Percentiles rank a stretch among this genome's conserved stretches.
Conservation (phyloP, 83 land plant species). For the Larix sibirica region DNA sequence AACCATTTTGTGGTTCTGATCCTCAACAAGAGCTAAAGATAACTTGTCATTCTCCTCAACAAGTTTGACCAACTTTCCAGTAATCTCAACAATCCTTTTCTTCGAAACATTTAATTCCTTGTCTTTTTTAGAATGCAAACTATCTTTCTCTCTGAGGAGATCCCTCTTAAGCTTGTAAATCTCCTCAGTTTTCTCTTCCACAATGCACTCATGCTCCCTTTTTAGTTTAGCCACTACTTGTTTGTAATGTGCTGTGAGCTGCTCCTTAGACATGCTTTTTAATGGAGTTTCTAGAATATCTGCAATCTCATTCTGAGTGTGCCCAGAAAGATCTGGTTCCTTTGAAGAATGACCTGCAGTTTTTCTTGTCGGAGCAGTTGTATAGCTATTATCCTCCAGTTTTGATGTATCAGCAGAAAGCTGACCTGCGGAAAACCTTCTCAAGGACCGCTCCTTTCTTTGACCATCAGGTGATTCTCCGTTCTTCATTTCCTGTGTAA, state of each 20-base stretch:
- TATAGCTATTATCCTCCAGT: neutral
- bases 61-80: constrained; percentile 5
- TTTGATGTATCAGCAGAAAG: constrained; percentile 10
- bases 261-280: constrained; percentile 10
- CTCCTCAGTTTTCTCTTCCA: constrained; percentile 2
- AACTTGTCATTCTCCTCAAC: constrained; percentile 15
- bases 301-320: neutral
- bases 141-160: neutral
- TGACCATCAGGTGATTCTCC: constrained; percentile 8
- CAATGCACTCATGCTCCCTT: neutral
- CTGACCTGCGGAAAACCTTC: neutral
- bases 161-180: constrained; percentile 15
- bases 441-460: neutral
- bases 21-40: constrained; percentile 7
- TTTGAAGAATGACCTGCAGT: neutral
- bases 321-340: neutral
- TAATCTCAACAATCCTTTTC: constrained; percentile 12
- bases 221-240: neutral
- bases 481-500: neutral
- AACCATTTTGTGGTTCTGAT: neutral
- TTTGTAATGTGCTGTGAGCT: constrained; percentile 2
- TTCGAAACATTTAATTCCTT: constrained; percentile 11
- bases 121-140: constrained; percentile 4
- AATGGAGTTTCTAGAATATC: constrained; percentile 6
- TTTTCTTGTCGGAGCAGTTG: neutral